These are phyloP conservation scores for Lonicera japonica DNA, from an alignment of 129 eudicot species.

Conservation along the genomic window DNA sequence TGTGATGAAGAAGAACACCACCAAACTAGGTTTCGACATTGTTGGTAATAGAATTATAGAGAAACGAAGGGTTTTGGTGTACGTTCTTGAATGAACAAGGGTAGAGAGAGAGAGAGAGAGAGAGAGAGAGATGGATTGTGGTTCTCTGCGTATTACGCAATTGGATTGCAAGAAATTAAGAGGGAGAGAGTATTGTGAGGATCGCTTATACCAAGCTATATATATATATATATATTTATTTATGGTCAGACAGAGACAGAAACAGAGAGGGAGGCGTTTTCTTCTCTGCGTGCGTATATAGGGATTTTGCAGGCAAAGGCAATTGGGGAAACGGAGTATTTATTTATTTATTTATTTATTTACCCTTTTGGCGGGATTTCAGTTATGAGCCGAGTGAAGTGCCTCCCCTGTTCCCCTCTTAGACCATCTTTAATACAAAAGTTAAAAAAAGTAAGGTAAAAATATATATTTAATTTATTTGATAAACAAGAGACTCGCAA, in stretches of 20 bases:
- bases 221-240: background rate
- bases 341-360: no score
- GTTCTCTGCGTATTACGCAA: background rate
- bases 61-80: background rate
- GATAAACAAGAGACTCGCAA: no score
- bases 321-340: no score
- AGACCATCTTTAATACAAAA: no score
- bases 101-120: background rate
- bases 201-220: background rate
- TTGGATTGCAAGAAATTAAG: background rate
- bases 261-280: background rate
- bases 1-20: background rate
- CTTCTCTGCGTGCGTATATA: slow-evolving; percentile 10
- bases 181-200: background rate
- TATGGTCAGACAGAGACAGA: no score
- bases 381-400: slow-evolving; percentile 16
- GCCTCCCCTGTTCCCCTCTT: no score
- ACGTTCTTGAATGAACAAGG: no score
- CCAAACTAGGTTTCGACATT: slow-evolving; percentile 8
- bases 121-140: background rate
- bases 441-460: no score
- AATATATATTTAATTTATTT: no score
- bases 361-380: slow-evolving; percentile 39
- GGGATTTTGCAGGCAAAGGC: slow-evolving; percentile 10
- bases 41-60: slow-evolving; percentile 1